phyloP scores from a whole-genome alignment of 352 stramenopile species.

The Phytophthora pistaciae region DNA sequence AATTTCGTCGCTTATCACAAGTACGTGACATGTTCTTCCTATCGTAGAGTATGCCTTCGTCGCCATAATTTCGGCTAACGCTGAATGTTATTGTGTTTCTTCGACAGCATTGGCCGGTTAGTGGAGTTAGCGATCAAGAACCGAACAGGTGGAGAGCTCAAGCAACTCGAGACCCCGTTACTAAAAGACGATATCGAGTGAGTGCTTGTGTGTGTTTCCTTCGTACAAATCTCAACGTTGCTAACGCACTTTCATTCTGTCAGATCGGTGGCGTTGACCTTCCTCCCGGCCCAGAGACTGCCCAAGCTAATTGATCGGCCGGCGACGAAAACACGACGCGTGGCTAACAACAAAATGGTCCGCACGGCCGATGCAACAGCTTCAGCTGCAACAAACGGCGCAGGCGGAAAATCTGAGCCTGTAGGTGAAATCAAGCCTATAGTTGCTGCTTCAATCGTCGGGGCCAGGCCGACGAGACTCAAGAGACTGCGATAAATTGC shows the following conservation, averaged over 20 bases:
- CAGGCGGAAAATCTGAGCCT: slow-evolving; percentile 7
- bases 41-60: background rate
- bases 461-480: slow-evolving; percentile 37
- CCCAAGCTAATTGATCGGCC: slow-evolving; percentile 42
- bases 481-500: slow-evolving; percentile 41
- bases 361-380: slow-evolving; percentile 9
- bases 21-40: slow-evolving; percentile 41
- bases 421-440: slow-evolving; percentile 17
- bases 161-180: slow-evolving; percentile 58
- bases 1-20: slow-evolving; percentile 91
- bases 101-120: slow-evolving; percentile 75
- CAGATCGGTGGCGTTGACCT: slow-evolving; percentile 44
- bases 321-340: slow-evolving; percentile 40
- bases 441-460: slow-evolving; percentile 24
- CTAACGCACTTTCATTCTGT: background rate
- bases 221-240: background rate
- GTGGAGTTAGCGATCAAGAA: slow-evolving; percentile 87
- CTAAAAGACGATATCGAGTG: slow-evolving; percentile 74
- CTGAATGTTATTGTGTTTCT: background rate
- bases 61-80: background rate
- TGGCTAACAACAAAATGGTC: slow-evolving; percentile 36
- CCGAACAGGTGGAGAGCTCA: slow-evolving; percentile 61
- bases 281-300: slow-evolving; percentile 37
- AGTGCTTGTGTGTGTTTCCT: slow-evolving; percentile 17
- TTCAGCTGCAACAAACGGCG: background rate